These are phyloP conservation scores for Russula ochroleuca DNA, from an alignment of 768 basidiomycete genomes.

Conservation along the genomic window DNA sequence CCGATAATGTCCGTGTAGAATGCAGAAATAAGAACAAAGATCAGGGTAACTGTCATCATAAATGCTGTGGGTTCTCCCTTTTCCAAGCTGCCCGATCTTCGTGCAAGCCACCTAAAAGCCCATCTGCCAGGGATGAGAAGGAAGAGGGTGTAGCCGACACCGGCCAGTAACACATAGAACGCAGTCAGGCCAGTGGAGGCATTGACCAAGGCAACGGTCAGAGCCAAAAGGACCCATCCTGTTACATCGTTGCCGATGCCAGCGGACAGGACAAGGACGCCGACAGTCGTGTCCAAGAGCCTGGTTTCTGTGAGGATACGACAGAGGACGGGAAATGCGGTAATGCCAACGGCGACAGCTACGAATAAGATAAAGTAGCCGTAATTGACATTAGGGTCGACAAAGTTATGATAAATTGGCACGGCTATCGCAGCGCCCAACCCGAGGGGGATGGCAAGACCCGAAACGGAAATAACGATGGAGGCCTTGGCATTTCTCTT, in stretches of 20 bases:
- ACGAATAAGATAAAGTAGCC: conserved; percentile 84
- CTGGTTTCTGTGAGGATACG: conserved; percentile 81
- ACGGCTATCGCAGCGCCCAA: conserved; percentile 72
- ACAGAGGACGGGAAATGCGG: conserved; percentile 78
- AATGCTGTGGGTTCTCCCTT: conserved; percentile 63
- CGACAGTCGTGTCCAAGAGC: conserved; percentile 81
- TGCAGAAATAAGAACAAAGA: conserved; percentile 67
- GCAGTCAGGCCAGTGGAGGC: conserved; percentile 69
- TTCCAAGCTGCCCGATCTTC: conserved; percentile 66
- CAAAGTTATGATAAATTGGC: conserved; percentile 69
- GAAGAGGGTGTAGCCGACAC: conserved; percentile 61
- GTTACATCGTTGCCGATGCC: conserved; percentile 63
- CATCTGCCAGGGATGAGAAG: conserved; percentile 61
- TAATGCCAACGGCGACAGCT: conserved; percentile 78
- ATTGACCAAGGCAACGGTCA: conserved; percentile 81
- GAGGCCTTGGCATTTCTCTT: conserved; percentile 59
- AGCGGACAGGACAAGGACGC: conserved; percentile 74
- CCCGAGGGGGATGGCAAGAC: conserved; percentile 74
- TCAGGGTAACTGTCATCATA: conserved; percentile 77
- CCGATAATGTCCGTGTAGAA: conserved; percentile 89
- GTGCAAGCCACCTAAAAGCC: conserved; percentile 62
- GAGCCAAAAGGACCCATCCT: conserved; percentile 82
- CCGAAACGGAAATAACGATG: conserved; percentile 55
- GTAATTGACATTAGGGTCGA: conserved; percentile 52
- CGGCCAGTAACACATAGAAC: conserved; percentile 71